phyloP scores from a whole-genome alignment of 2,329 filamentous ascomycete genomes.

The Verticillium klebahnii region DNA sequence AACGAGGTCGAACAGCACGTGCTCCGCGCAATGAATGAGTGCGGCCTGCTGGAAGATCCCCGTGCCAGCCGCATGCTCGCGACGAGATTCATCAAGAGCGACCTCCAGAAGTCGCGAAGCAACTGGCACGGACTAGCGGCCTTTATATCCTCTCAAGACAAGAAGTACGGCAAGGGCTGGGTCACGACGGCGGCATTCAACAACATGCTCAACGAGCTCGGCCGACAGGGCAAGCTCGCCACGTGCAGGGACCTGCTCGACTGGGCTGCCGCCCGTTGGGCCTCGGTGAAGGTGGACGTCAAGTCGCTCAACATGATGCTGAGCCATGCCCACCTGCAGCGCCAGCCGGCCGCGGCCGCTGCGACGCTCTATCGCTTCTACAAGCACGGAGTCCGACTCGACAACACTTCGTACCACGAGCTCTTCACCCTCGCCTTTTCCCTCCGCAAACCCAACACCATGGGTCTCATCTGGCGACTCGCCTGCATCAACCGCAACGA shows the following conservation, averaged over 20 bases:
- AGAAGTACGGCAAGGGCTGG: constrained; percentile 43
- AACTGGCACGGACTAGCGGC: constrained; percentile 27
- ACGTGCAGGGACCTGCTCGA: constrained; percentile 20
- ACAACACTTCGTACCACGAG: constrained; percentile 27
- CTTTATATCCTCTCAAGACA: constrained; percentile 35
- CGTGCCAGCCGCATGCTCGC: constrained; percentile 32
- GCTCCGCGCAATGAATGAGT: constrained; percentile 40
- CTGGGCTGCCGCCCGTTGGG: constrained; percentile 18
- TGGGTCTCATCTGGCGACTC: constrained; percentile 27
- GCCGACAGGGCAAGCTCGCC: constrained; percentile 29
- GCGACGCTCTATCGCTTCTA: constrained; percentile 22
- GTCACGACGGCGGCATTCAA: constrained; percentile 29
- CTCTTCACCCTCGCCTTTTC: constrained; percentile 32
- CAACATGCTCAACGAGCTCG: constrained; percentile 36
- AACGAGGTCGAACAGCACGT: constrained; percentile 48
- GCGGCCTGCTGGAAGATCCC: constrained; percentile 35
- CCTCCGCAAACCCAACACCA: constrained; percentile 23
- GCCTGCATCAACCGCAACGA: constrained; percentile 20
- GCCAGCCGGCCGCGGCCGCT: constrained; percentile 25
- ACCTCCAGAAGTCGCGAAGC: constrained; percentile 31
- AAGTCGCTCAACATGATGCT: constrained; percentile 34
- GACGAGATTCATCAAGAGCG: constrained; percentile 35
- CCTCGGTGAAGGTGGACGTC: neutral
- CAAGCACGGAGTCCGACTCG: constrained; percentile 15
- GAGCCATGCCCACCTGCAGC: constrained; percentile 18